Base-by-base conservation (phyloP, 768 basidiomycete genomes). In the Naganishia randhawae region DNA sequence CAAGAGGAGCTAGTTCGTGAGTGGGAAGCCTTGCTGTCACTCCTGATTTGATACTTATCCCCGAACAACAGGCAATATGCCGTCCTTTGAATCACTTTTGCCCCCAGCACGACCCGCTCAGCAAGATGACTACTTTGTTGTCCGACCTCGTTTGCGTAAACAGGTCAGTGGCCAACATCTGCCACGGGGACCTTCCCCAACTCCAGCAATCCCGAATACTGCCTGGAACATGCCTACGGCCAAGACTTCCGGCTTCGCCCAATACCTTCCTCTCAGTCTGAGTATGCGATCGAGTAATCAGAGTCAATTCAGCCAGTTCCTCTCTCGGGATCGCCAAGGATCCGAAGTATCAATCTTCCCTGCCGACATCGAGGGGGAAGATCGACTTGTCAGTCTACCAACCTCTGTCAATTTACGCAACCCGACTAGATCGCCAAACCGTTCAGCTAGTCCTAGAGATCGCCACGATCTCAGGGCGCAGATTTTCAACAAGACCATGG, bases 371-470 rank as follows among this genome's bases (percentile, higher is more conserved):
- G 68, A 54, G 22, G 41, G 66, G 25, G 66, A 67, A 14, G 68
- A 39, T 31, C 57, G 68, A 19, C 42, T 45, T 0, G 48, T 42
- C 3, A 32, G 50, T 22, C 48, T 69, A 7, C 61, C 67, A 6
- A 33, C 63, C 13, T 25, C 68, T 3, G 33, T 50, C 10, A 63
- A 37, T 25, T 27, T 69, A 14, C 61, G 68, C 39, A 31, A 51
- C 13, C 17, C 65, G 7, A 51, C 50, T 11, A 50, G 14, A n/a
- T 50, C 42, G 29, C 53, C 66, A 1, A 67, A 63, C 33, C 50
- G 68, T 17, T 69, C 68, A 25, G 68, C 68, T 7, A 69, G 68
- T 45, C 68, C 68, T 22, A 57, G 67, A 31, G 63, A 64, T 41
- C 39, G 68, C 8, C 62, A 63, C 22, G 65, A 63, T 51, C 45